Base-by-base conservation (phyloP, 352 stramenopile genomes). In the Elongisporangium anandrum region DNA sequence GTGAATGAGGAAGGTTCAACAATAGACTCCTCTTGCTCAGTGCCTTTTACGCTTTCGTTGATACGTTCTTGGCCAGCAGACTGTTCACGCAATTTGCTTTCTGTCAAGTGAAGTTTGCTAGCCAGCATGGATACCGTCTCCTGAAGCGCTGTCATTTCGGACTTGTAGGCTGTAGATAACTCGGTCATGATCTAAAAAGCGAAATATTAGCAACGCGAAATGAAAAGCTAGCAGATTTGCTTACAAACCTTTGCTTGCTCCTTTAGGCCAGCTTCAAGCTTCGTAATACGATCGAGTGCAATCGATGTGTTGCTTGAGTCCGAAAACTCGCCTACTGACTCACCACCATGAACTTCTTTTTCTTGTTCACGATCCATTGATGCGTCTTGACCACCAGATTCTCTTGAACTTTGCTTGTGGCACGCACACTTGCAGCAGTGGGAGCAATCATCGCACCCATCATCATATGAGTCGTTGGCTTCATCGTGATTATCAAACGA, bases 361-460 rank as follows among this genome's bases (percentile, higher is more conserved):
- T 41, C 29, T 41, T 41, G 29, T 15, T 41, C 29, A 41, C 29
- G 1, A 8, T 41, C 13, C 9, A 13, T 15, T 41, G 29, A 41
- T 15, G 29, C 29, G 29, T 41, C 29, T 41, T 41, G 29, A 41
- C 29, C 13, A 41, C 29, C 5, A 41, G 5, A 15, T 41, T 45
- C 13, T 20, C 29, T 24, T 49, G 52, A 41, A 54, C 8, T 41
- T 50, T 58, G 53, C 21, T 54, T 61, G 21, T 84, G 69, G 23
- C 76, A 88, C 16, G 49, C 55, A 58, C 75, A 86, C n/a, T 65
- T 63, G 29, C 78, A 85, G 22, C 75, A 84, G 21, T 74, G 56
- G 22, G 22, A 45, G 61, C 66, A 73, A 16, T 70, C 63, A 54
- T 54, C 68, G 57, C 61, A 72, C 20, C 49, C n/a, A 49, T 68